Conservation (phyloP, 2,329 filamentous ascomycete genomes). For the Rutstroemia sp. region DNA sequence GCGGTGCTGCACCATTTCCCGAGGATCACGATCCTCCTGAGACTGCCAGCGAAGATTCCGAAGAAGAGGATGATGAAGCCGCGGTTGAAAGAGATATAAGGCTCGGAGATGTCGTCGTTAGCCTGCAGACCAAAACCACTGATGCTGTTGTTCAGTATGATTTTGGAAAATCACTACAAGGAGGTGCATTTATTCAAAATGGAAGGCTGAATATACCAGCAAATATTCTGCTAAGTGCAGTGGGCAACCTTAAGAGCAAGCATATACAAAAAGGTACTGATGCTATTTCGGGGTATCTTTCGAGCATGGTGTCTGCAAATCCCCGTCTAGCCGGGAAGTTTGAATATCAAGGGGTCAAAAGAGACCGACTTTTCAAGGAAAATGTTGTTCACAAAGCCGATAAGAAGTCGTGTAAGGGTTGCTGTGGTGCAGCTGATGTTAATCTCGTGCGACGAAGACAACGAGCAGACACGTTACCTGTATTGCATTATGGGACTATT, state of each 20-base stretch:
- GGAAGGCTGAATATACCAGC: constrained; percentile 2
- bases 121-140: constrained; percentile 4
- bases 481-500: constrained; percentile 32
- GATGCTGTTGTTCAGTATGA: constrained; percentile 23
- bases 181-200: not conserved
- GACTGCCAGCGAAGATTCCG: not conserved
- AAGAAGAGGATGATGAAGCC: not conserved
- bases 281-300: not conserved
- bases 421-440: not conserved
- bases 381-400: constrained; percentile 18
- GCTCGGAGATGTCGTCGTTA: constrained; percentile 16
- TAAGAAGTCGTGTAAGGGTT: not conserved
- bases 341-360: constrained; percentile 15
- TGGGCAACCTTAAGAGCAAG: not conserved
- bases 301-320: not conserved
- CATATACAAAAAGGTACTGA: not conserved
- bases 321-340: not conserved
- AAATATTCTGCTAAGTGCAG: not conserved
- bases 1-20: constrained; percentile 23
- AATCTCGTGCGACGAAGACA: not conserved
- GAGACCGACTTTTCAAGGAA: constrained; percentile 22
- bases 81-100: constrained; percentile 12
- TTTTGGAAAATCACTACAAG: constrained; percentile 17
- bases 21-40: constrained; percentile 11
- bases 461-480: not conserved